Conservation (phyloP, 768 basidiomycete genomes). For the Termitomyces sp. region DNA sequence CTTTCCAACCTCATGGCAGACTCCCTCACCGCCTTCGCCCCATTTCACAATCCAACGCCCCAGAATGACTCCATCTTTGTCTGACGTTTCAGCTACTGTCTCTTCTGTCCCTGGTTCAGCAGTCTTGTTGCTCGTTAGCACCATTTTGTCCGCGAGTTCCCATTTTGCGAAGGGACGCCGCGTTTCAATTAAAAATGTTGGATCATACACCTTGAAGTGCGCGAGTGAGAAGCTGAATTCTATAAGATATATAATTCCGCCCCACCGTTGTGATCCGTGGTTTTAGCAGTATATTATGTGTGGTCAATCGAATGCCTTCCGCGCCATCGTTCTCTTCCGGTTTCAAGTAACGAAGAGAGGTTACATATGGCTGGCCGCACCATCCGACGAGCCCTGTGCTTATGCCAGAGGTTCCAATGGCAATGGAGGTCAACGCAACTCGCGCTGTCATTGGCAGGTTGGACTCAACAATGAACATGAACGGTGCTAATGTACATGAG, state of each 20-base stretch:
- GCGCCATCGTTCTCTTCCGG: conserved; percentile 36
- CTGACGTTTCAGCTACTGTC: conserved; percentile 74
- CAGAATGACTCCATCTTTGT: conserved; percentile 50
- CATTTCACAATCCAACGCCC: conserved; percentile 80
- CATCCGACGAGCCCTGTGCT: conserved; percentile 71
- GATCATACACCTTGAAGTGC: conserved; percentile 56
- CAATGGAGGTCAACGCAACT: conserved; percentile 59
- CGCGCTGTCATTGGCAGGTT: conserved; percentile 67
- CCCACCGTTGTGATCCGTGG: conserved; percentile 58
- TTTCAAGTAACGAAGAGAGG: conserved; percentile 46
- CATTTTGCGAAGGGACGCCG: conserved; percentile 72
- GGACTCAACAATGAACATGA: conserved; percentile 80
- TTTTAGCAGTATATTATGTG: conserved; percentile 53
- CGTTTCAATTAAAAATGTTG: conserved; percentile 63
- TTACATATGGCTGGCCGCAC: conserved; percentile 74
- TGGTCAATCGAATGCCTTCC: conserved; percentile 66
- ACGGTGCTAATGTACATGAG: conserved; percentile 64
- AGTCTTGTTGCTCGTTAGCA: conserved; percentile 34
- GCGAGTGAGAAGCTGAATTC: not conserved
- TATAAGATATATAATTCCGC: not conserved
- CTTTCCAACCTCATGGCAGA: conserved; percentile 56
- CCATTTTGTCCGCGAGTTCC: conserved; percentile 60
- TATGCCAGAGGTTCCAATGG: conserved; percentile 64
- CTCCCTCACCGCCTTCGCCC: conserved; percentile 60
- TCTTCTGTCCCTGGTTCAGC: conserved; percentile 52